Evolutionary conservation across 768 basidiomycete species (phyloP), one percentile per base, ranked within the genome.

Genomic region (Podaxis sp.): DNA sequence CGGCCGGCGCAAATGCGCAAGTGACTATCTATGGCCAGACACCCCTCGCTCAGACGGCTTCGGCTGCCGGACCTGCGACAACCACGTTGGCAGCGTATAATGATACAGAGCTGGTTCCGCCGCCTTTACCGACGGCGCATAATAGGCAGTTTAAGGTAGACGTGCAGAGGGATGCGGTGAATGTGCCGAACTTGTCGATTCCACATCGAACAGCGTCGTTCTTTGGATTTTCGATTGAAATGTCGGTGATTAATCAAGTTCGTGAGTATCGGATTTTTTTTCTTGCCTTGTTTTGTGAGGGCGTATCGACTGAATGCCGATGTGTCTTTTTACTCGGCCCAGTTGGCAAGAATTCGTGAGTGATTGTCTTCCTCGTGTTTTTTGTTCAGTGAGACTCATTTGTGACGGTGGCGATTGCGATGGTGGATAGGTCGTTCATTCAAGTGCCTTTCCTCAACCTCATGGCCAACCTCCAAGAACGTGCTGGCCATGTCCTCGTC

Each of bases 201-300:
- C 71, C 74, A 49, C 79, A 78, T 53, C 55, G 63, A 58, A 87
- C 85, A 19, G 72, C 68, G 47, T 79, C 84, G 17, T 91, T 91
- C 67, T 80, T 86, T 59, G 90, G 89, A 3, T 91, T 92, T 69
- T 89, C 87, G 2, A 81, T 93, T 41, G 90, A 93, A 72, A 81
- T 90, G 78, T 90, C 89, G 43, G 85, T 91, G 7, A 80, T 85
- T 6, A 83, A 82, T 60, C 84, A 85, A 75, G 78, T 89, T 65
- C 72, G 88, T 89, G 71, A 69, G 73, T 81, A 51, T 64, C 72
- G 3, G 11, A 76, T 47, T 64, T 50, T 59, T 54, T 47, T 24
- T 12, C 37, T 11, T 19, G 53, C 13, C 47, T 11, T 7, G 49
- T 56, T 29, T 33, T 52, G 33, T 24, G 29, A 24, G 27, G 12